These are phyloP conservation scores for Colletotrichum lindemuthianum DNA, from an alignment of 2,329 filamentous ascomycete genomes.

Conservation along the genomic window DNA sequence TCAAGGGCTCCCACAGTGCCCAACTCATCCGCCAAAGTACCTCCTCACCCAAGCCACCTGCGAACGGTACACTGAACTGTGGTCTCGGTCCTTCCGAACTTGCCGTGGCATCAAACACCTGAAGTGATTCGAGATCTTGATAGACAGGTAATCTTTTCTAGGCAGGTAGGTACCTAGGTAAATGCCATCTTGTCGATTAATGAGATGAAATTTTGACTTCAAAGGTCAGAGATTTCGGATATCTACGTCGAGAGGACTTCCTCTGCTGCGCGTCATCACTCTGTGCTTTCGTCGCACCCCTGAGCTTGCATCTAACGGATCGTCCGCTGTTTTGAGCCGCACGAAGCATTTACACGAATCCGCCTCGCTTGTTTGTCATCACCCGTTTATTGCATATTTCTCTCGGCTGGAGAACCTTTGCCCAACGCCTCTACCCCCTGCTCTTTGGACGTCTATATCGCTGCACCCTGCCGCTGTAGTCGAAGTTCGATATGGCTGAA, in stretches of 20 bases:
- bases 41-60: neutral
- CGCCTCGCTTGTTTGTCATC: slow-evolving; percentile 16
- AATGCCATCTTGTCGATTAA: too few relatives aligned
- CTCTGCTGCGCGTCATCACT: neutral
- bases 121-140: too few relatives aligned
- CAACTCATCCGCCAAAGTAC: too few relatives aligned
- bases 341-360: slow-evolving; percentile 22
- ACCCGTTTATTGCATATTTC: slow-evolving; percentile 24
- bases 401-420: slow-evolving; percentile 16
- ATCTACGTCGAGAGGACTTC: too few relatives aligned
- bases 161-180: too few relatives aligned
- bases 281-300: too few relatives aligned
- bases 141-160: too few relatives aligned
- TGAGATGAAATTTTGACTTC: too few relatives aligned
- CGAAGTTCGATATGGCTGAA: slow-evolving; percentile 37
- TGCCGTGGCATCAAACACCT: neutral
- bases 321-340: slow-evolving; percentile 26
- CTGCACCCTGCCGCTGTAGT: slow-evolving; percentile 1
- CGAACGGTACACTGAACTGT: neutral
- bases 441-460: neutral
- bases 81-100: neutral
- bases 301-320: slow-evolving; percentile 23
- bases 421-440: slow-evolving; percentile 11
- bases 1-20: neutral
- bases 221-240: too few relatives aligned